Percentiles rank a stretch among this genome's conserved stretches.
Conservation (phyloP, 805 yeast genomes). For the Candida berthetii region DNA sequence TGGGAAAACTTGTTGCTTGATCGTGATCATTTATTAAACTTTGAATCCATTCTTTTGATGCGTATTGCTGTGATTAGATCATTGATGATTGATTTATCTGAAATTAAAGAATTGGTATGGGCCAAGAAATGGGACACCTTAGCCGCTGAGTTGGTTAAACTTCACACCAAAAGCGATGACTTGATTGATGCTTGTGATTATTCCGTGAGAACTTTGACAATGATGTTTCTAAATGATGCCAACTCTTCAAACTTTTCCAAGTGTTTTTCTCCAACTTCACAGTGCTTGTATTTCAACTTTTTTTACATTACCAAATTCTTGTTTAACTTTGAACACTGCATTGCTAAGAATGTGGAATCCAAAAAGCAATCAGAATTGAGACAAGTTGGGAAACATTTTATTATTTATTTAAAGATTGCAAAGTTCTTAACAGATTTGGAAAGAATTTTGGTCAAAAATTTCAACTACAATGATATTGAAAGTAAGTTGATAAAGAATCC, state of each 20-base stretch:
- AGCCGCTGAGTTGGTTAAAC: constrained; percentile 14
- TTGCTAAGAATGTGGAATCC: constrained; percentile 10
- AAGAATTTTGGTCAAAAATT: constrained; percentile 16
- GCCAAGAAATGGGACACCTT: constrained; percentile 24
- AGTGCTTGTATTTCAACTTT: constrained; percentile 19
- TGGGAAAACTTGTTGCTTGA: constrained; percentile 24
- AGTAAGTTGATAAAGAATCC: constrained; percentile 18
- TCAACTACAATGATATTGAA: constrained; percentile 23
- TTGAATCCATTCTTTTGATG: constrained; percentile 33
- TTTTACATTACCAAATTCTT: constrained; percentile 19
- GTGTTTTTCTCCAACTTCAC: constrained; percentile 14
- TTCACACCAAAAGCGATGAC: constrained; percentile 16
- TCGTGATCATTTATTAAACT: constrained; percentile 22
- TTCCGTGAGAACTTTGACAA: constrained; percentile 15
- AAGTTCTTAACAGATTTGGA: constrained; percentile 21
- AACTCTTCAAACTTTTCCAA: constrained; percentile 17
- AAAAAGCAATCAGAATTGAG: constrained; percentile 9
- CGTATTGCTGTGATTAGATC: constrained; percentile 29
- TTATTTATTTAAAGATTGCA: constrained; percentile 18
- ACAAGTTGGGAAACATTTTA: constrained; percentile 15
- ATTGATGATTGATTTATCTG: constrained; percentile 26
- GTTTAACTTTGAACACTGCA: constrained; percentile 14
- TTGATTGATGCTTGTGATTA: constrained; percentile 22
- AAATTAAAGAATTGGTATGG: constrained; percentile 33
- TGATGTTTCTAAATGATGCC: constrained; percentile 18